Base-by-base conservation (phyloP, 2,329 filamentous ascomycete genomes). In the Chlorencoelia australis region DNA sequence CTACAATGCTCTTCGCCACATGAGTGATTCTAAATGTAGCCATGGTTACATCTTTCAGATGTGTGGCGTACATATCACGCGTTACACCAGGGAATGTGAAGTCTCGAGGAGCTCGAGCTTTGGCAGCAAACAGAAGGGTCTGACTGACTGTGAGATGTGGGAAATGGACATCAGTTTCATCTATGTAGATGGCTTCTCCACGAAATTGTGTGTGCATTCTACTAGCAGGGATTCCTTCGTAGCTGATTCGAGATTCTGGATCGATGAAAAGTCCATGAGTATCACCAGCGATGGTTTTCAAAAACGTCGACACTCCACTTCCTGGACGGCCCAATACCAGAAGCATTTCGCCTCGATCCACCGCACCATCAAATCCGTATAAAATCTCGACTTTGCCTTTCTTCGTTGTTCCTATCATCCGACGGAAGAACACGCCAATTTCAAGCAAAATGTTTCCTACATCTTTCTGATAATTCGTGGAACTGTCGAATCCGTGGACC, bases 161-260 rank as follows among this genome's bases (percentile, higher is more conserved):
- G 45, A 86, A 87, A 55, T 87, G 82, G 22, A 78, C 69, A 52
- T 85, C 80, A 13, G 70, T 66, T 59, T 88, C 83, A 10, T 83
- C 77, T 45, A 84, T 85, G 55, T 87, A 87, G 7, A 82, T 64
- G 1, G 77, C 65, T 57, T 75, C 76, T 15, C 75, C 75, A 37
- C 73, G 69, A 30, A 50, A 50, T 4, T 47, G 82, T 40, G 64
- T 64, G 26, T 63, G 60, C 66, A 76, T 76, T 35, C 65, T 55
- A 31, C 60, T 53, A 0, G 70, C 62, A 46, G 67, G 60, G 1
- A 70, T 68, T 11, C 77, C 78, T 36, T 79, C 70, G 55, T 82
- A 83, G 50, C 78, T 69, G 17, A 83, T 64, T 0, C 49, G 49
- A 0, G 73, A 71, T 1, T 61, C 40, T 0, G 68, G 51, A 17